Evolutionary conservation across 352 stramenopile genomes (phyloP).

Genomic region (Chrysophaeum taylorii): DNA sequence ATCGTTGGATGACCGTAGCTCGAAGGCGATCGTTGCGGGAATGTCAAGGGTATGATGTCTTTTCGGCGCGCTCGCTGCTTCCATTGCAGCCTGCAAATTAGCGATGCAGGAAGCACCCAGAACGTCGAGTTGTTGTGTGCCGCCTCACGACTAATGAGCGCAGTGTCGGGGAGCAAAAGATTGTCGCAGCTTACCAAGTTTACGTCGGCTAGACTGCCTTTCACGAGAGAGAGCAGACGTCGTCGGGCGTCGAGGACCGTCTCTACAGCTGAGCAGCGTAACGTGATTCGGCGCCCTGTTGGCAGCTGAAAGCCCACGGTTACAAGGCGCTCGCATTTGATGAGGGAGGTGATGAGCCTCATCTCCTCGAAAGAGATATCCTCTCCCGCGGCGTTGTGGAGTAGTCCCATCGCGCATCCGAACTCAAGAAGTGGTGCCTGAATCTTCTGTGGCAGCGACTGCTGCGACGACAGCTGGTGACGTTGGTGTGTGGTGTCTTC

Average conservation of each 20-base stretch:
- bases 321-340: not conserved
- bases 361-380: conserved; percentile 1
- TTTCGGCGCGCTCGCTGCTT: too few species aligned
- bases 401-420: not conserved
- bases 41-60: too few species aligned
- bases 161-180: not conserved
- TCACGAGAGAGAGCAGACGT: not conserved
- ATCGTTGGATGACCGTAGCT: too few species aligned
- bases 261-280: not conserved
- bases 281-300: not conserved
- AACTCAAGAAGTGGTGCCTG: too few species aligned
- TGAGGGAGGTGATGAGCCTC: not conserved
- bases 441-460: too few species aligned
- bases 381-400: not conserved
- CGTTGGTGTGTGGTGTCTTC: too few species aligned
- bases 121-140: not conserved
- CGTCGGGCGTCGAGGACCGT: not conserved
- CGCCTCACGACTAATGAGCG: not conserved
- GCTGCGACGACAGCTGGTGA: too few species aligned
- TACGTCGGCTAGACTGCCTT: not conserved
- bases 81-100: too few species aligned
- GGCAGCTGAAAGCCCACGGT: not conserved
- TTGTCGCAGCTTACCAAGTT: not conserved
- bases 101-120: too few species aligned
- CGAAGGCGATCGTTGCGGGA: too few species aligned